These are phyloP conservation scores for Chaetomiaceae sp. DNA, from an alignment of 2,329 filamentous ascomycete species.

Conservation along the genomic window DNA sequence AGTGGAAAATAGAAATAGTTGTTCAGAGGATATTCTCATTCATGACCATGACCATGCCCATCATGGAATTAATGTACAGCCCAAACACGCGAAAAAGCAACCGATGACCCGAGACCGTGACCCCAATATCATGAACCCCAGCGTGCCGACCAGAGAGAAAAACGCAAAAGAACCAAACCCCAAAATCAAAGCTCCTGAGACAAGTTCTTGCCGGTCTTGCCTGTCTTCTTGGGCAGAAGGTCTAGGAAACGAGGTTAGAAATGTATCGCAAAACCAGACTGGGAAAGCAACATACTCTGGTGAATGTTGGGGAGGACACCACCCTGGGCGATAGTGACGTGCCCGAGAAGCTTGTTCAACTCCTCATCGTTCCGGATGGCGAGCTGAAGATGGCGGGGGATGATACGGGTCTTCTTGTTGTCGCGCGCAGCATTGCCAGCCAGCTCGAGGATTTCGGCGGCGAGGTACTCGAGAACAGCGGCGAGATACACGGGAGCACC, in stretches of 20 bases:
- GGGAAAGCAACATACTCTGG: slow-evolving; percentile 66
- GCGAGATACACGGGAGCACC: slow-evolving; percentile 96
- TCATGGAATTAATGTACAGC: slow-evolving; percentile 71
- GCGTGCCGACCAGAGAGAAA: slow-evolving; percentile 61
- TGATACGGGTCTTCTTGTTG: slow-evolving; percentile 99
- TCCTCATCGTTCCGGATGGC: slow-evolving; percentile 99
- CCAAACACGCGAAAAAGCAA: slow-evolving; percentile 57
- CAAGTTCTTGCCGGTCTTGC: slow-evolving; percentile 84
- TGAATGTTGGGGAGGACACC: slow-evolving; percentile 97
- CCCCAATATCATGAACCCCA: slow-evolving; percentile 79
- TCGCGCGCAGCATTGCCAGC: slow-evolving; percentile 98
- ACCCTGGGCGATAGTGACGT: slow-evolving; percentile 95
- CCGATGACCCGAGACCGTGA: slow-evolving; percentile 75
- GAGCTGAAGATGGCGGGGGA: slow-evolving; percentile 96
- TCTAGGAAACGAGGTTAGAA: slow-evolving; percentile 52
- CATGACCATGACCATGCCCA: slow-evolving; percentile 54
- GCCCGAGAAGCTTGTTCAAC: slow-evolving; percentile 95
- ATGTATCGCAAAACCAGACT: background rate
- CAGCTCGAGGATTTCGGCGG: slow-evolving; percentile 97
- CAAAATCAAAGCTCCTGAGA: slow-evolving; percentile 84
- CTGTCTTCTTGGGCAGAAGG: slow-evolving; percentile 98
- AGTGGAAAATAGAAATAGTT: slow-evolving; percentile 22
- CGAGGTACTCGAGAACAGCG: slow-evolving; percentile 96
- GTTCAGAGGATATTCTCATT: slow-evolving; percentile 55
- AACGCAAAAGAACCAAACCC: slow-evolving; percentile 39